Evolutionary conservation across 2,329 filamentous ascomycete species (phyloP).

Genomic region (Curvularia sp.): DNA sequence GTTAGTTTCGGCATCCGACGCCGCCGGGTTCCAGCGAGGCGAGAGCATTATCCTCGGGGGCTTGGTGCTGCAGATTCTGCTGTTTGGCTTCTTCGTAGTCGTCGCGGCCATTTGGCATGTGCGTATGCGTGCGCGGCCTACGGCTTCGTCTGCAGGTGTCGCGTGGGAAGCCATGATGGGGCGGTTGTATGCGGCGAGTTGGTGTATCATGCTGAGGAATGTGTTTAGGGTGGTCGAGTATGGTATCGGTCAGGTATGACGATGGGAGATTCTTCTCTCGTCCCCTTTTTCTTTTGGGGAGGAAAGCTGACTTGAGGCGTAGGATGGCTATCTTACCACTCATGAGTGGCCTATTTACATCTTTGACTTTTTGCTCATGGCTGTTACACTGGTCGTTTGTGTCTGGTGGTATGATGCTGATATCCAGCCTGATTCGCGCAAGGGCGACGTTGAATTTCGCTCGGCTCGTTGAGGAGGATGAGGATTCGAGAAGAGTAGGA

Average conservation of each 20-base stretch:
- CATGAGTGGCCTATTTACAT: slow-evolving; percentile 40
- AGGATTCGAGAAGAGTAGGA: too few species aligned
- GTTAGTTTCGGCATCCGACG: slow-evolving; percentile 40
- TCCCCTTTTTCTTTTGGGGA: not conserved
- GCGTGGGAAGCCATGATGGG: slow-evolving; percentile 47
- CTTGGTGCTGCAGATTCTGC: slow-evolving; percentile 64
- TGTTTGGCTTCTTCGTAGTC: slow-evolving; percentile 64
- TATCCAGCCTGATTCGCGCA: slow-evolving; percentile 24
- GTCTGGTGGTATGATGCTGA: slow-evolving; percentile 39
- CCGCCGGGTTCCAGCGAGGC: slow-evolving; percentile 47
- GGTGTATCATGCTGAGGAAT: slow-evolving; percentile 56
- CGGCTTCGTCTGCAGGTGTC: slow-evolving; percentile 41
- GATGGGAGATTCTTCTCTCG: slow-evolving; percentile 35
- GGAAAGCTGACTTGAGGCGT: not conserved
- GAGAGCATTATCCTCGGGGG: slow-evolving; percentile 64
- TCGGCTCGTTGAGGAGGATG: not conserved
- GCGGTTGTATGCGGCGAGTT: slow-evolving; percentile 51
- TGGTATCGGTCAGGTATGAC: too few species aligned
- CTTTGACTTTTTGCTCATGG: slow-evolving; percentile 41
- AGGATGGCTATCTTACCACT: slow-evolving; percentile 37
- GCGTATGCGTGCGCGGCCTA: slow-evolving; percentile 48
- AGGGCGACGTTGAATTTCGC: not conserved
- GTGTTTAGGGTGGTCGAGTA: slow-evolving; percentile 60
- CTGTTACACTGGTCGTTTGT: slow-evolving; percentile 32
- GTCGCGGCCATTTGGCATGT: slow-evolving; percentile 60